A percentile compares a stretch with the other conserved stretches of the same genome.
These are phyloP conservation scores for Aspergillus pseudoviridinutans DNA, from an alignment of 2,329 filamentous ascomycete genomes.

Conservation along the genomic window DNA sequence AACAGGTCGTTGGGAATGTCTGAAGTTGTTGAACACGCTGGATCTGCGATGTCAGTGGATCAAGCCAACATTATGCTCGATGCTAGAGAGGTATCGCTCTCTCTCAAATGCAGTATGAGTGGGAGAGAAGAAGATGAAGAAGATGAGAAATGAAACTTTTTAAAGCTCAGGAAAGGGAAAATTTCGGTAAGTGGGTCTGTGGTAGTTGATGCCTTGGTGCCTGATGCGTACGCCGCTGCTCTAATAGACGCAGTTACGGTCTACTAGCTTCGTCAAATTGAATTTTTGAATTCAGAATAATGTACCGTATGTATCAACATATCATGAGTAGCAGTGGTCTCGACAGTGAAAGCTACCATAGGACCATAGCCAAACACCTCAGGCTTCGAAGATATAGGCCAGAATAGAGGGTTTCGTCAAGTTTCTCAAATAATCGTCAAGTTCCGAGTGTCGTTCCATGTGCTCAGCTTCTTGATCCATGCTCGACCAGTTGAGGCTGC, in stretches of 20 bases:
- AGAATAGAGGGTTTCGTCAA: not conserved
- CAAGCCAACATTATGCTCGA: constrained; percentile 5
- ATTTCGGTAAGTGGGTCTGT: constrained; percentile 2
- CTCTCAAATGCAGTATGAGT: not conserved
- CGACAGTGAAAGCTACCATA: not conserved
- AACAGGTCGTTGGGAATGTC: not conserved
- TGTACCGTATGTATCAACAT: not conserved
- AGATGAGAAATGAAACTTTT: constrained; percentile 1
- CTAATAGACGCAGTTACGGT: not conserved
- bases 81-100: too few relatives aligned
- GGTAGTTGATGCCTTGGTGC: constrained; percentile 3
- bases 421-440: not conserved
- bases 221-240: not conserved
- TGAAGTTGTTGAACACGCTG: not conserved
- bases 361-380: not conserved
- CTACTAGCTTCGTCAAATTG: not conserved
- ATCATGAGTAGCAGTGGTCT: not conserved
- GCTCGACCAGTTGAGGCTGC: constrained; percentile 7
- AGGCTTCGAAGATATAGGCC: not conserved
- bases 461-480: not conserved
- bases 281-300: not conserved
- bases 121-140: not conserved
- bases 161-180: constrained; percentile 2
- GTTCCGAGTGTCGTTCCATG: not conserved
- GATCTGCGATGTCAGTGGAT: not conserved